Evolutionary conservation across 768 basidiomycete genomes (phyloP).

Genomic region (Paxillus rubicundulus): DNA sequence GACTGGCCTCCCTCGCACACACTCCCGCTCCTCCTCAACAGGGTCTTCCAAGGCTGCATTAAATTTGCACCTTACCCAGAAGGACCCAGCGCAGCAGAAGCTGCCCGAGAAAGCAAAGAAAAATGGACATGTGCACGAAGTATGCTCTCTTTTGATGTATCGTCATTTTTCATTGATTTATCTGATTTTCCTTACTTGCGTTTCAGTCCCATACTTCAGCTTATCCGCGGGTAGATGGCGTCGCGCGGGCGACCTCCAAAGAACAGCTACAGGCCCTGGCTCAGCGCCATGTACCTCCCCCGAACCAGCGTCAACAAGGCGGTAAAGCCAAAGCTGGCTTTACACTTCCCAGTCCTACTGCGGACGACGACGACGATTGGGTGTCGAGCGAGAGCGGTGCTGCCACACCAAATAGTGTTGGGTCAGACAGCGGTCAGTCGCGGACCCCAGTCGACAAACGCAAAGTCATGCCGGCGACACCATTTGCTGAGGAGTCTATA

Average conservation of each 20-base stretch:
- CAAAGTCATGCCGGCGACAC: slow-evolving; percentile 8
- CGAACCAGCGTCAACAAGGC: slow-evolving; percentile 30
- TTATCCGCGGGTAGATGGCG: slow-evolving; percentile 26
- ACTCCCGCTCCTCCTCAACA: slow-evolving; percentile 61
- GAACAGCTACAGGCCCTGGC: slow-evolving; percentile 33
- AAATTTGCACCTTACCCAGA: slow-evolving; percentile 69
- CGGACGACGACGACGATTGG: slow-evolving; percentile 67
- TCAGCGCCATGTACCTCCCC: slow-evolving; percentile 27
- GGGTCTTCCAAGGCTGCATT: slow-evolving; percentile 52
- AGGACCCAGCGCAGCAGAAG: slow-evolving; percentile 45
- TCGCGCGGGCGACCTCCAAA: slow-evolving; percentile 27
- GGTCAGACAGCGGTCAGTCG: slow-evolving; percentile 40
- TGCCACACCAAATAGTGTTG: slow-evolving; percentile 56
- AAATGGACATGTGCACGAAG: slow-evolving; percentile 42
- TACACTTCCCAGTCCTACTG: slow-evolving; percentile 50
- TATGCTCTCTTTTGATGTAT: slow-evolving; percentile 29
- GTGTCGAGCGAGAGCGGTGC: slow-evolving; percentile 76
- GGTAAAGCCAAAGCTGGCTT: slow-evolving; percentile 51
- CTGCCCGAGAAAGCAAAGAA: slow-evolving; percentile 55
- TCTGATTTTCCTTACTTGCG: slow-evolving; percentile 10
- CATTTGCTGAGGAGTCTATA: slow-evolving; percentile 15
- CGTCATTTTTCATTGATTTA: slow-evolving; percentile 13
- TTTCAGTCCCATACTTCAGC: slow-evolving; percentile 21
- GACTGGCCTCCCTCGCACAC: slow-evolving; percentile 51
- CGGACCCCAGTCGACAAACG: slow-evolving; percentile 31